Evolutionary conservation across 345 rosid genomes (phyloP), one percentile per base, ranked within the genome.

Genomic region (Combretum micranthum): DNA sequence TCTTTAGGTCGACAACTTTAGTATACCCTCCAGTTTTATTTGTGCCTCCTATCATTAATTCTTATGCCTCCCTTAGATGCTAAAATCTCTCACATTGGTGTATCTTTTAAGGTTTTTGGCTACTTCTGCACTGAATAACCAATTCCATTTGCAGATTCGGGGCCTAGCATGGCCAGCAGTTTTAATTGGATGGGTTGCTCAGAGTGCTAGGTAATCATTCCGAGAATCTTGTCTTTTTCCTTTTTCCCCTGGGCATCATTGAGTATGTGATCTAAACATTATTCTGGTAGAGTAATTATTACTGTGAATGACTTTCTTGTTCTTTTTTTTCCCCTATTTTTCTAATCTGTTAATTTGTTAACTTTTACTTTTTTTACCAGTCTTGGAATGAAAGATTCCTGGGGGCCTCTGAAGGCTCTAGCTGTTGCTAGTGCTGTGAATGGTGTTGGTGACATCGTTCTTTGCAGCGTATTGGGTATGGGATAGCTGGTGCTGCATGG

Each of bases 321-420:
- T n/a, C n/a, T n/a, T n/a, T n/a, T n/a, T n/a, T n/a, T n/a, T n/a
- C n/a, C n/a, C n/a, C n/a, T n/a, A n/a, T n/a, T n/a, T n/a, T n/a
- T n/a, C n/a, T n/a, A n/a, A n/a, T n/a, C n/a, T n/a, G n/a, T n/a
- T n/a, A n/a, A n/a, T n/a, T n/a, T n/a, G n/a, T n/a, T n/a, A n/a
- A 37, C 23, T 32, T 39, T 51, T 50, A 37, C 46, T 20, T 50
- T 21, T n/a, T 19, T 32, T 61, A 52, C 13, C 75, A 89, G 99
- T 74, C 96, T 93, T 48, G 99, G 99, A 59, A 89, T 93, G 97
- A 88, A 87, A 80, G 99, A 93, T 59, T 89, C 94, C n/a, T 86
- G 87, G 94, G 97, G 91, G 45, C 99, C 97, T 66, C 53, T 93
- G 64, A 93, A 86, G 79, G 96, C 96, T 32, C 71, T 89, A 65